Evolutionary conservation across 2,329 filamentous ascomycete species (phyloP).

Genomic region (Cytospora chrysosperma): DNA sequence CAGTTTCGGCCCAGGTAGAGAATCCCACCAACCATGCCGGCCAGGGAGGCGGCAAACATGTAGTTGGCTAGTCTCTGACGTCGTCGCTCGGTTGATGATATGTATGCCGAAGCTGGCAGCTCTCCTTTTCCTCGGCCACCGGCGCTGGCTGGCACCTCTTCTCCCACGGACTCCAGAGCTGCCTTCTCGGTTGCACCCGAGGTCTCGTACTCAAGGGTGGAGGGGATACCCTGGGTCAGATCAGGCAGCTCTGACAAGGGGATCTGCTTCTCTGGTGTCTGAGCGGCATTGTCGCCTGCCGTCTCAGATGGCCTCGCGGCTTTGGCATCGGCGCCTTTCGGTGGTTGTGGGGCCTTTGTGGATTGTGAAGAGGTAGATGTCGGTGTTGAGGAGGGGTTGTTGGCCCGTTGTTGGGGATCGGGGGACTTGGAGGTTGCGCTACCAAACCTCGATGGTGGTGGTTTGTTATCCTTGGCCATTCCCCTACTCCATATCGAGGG

Average conservation of each 20-base stretch:
- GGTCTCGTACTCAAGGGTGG: slow-evolving; percentile 79
- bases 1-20: slow-evolving; percentile 86
- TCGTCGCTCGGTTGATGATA: slow-evolving; percentile 85
- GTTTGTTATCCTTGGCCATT: slow-evolving; percentile 42
- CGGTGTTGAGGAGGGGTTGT: slow-evolving; percentile 19
- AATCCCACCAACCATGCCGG: slow-evolving; percentile 55
- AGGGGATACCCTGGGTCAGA: slow-evolving; percentile 90
- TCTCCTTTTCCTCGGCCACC: slow-evolving; percentile 61
- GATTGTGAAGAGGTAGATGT: slow-evolving; percentile 10
- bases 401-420: slow-evolving; percentile 12
- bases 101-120: slow-evolving; percentile 76
- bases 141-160: slow-evolving; percentile 37
- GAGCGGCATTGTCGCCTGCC: slow-evolving; percentile 21
- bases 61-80: slow-evolving; percentile 74
- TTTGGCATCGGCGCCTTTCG: slow-evolving; percentile 20
- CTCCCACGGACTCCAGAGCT: slow-evolving; percentile 38
- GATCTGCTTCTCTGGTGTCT: slow-evolving; percentile 44
- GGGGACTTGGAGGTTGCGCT: slow-evolving; percentile 10
- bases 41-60: slow-evolving; percentile 63
- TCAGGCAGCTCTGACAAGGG: slow-evolving; percentile 76
- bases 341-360: slow-evolving; percentile 8
- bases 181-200: slow-evolving; percentile 42
- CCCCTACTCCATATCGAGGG: slow-evolving; percentile 43
- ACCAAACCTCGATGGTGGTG: slow-evolving; percentile 28
- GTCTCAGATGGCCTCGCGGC: slow-evolving; percentile 11